phyloP scores from a whole-genome alignment of 495 filamentous ascomycete species.

The Penicillium ochrochloron region DNA sequence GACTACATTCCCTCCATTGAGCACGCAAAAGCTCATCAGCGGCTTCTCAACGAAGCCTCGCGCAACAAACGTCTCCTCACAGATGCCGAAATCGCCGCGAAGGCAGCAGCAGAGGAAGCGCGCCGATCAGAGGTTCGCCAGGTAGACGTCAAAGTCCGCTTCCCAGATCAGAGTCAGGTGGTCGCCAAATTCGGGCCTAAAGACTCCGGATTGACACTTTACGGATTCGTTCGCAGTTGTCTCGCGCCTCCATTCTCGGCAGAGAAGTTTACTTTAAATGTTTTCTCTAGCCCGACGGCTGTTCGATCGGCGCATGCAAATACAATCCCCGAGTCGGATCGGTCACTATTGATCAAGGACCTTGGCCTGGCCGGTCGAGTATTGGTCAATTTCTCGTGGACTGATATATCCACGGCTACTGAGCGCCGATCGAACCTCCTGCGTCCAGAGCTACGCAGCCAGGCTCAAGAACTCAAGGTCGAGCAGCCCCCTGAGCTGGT shows the following conservation, averaged over 20 bases:
- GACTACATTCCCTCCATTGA: conserved; percentile 85
- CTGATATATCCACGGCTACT: conserved; percentile 56
- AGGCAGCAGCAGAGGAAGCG: conserved; percentile 57
- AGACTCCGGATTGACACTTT: conserved; percentile 68
- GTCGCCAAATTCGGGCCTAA: conserved; percentile 63
- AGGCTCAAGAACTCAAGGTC: conserved; percentile 69
- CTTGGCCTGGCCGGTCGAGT: conserved; percentile 70
- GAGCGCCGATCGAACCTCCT: conserved; percentile 52
- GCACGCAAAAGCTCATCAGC: conserved; percentile 82
- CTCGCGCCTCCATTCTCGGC: conserved; percentile 38
- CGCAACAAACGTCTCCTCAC: conserved; percentile 66
- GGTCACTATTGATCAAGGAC: conserved; percentile 68
- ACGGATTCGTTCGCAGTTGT: conserved; percentile 64
- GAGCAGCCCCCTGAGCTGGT: conserved; percentile 47
- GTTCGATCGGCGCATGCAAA: conserved; percentile 34
- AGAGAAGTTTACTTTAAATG: conserved; percentile 58
- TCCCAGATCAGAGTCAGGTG: conserved; percentile 80
- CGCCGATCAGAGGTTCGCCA: conserved; percentile 65
- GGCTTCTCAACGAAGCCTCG: conserved; percentile 63
- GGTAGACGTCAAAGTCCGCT: conserved; percentile 79
- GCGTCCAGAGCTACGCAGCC: conserved; percentile 66
- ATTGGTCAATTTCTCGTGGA: conserved; percentile 80
- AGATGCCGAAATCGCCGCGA: conserved; percentile 55
- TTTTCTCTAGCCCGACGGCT: conserved; percentile 28
- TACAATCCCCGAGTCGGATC: conserved; percentile 50